Evolutionary conservation across 2,329 filamentous ascomycete species (phyloP), one percentile per base, ranked within the genome.

Genomic region (Calonectria pseudoreteaudii): DNA sequence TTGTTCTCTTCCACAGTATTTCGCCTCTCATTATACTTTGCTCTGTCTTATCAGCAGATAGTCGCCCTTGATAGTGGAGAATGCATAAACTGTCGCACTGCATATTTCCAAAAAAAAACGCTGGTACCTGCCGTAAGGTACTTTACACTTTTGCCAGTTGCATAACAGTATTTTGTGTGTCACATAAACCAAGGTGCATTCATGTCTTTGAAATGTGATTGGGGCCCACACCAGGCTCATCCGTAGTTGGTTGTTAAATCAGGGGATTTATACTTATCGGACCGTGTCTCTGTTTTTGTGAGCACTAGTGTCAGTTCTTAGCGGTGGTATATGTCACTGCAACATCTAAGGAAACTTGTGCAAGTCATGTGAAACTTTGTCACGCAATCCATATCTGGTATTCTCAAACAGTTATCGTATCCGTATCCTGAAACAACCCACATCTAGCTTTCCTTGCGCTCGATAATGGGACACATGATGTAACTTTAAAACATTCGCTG

Each of bases 401-500:
- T 62, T 41, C 56, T 28, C 34, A 41, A 41, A 62, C 14, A 23
- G 23, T 23, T 62, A 26, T 30, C 23, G 36, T 38, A 62, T 38
- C 56, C 56, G 14, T 62, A 41, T 62, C 11, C 31, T 36, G 13
- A 62, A 62, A 62, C 23, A 62, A 30, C 16, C 56, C 36, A 30
- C 16, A 62, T 62, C 56, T 36, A 62, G 34, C 56, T 11, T 62
- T 28, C 34, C 23, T 62, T 41, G 36, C 36, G 34, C 36, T 62
- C 56, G 23, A 62, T 38, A 62, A 62, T 62, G 41, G 34, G 56
- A 62, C 23, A 62, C 20, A 41, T 31, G 28, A 53, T 41, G 23
- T 62, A 62, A 62, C 38, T 60, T 60, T 38, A 62, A 62, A 62
- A 62, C 56, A 62, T 16, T 36, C 56, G 56, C 56, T 62, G 26